Base-by-base conservation (phyloP, 2,329 filamentous ascomycete species). In the Talaromyces sp. region DNA sequence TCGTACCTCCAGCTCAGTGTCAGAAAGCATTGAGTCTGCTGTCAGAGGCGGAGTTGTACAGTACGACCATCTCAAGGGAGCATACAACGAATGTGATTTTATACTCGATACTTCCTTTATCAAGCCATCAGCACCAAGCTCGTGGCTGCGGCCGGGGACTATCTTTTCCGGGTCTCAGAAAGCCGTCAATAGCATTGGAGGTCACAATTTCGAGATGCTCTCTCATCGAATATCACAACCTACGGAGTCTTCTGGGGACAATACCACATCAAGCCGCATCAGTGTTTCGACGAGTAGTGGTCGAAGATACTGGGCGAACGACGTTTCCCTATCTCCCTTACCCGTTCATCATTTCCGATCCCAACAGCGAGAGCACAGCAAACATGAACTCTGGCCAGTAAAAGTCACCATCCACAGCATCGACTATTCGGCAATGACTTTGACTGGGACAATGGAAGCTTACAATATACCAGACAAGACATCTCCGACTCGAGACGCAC, bases 381-480 rank as follows among this genome's bases (percentile, higher is more conserved):
- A 77, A 31, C 80, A 83, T 57, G 83, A 87, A 63, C 79, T 81
- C 45, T 88, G 85, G 85, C 84, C 84, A 6, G 85, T 88, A 33
- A 85, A 84, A 61, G 84, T 88, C 55, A 85, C 80, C 2, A 81
- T 88, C 39, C 84, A 87, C 64, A 75, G 80, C 17, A 79, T 88
- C 46, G 83, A 88, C 68, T 80, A 80, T 64, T 73, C 77, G 4
- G 76, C 74, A 17, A 85, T 87, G 83, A 83, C 82, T 0, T 70
- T 88, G 17, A 82, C 83, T 21, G 85, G 85, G 3, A 87, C 84
- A 7, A 88, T 88, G 85, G 84, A 87, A 70, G 85, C 85, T 4
- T 87, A 85, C 72, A 85, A 88, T 63, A 84, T 87, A 11, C 84
- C 84, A 2, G 75, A 80, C 60, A 78, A 78, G 57, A 76, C 78